These are phyloP conservation scores for Nicotiana benthamiana DNA, from an alignment of 257 asterid genomes.

Conservation along the genomic window DNA sequence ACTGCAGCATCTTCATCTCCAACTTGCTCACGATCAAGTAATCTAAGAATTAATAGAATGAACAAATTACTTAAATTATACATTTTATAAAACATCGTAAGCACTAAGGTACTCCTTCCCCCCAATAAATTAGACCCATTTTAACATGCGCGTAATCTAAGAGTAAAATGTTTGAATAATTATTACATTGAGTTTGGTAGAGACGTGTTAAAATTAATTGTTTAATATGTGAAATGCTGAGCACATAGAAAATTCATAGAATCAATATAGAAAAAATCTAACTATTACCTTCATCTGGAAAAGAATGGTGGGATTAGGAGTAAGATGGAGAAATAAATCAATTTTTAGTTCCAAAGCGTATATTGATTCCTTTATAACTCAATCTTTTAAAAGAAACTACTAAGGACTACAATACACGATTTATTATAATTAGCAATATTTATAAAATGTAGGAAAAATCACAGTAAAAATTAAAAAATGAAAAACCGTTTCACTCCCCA, in stretches of 20 bases:
- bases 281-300: neutral
- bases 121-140: neutral
- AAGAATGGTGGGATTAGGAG: neutral
- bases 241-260: neutral
- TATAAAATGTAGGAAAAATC: neutral
- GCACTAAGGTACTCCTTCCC: neutral
- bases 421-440: neutral
- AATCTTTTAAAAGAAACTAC: neutral
- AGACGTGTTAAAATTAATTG: neutral
- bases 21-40: slow-evolving; percentile 82
- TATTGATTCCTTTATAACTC: neutral
- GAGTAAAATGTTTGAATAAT: neutral
- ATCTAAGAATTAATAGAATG: slow-evolving; percentile 31
- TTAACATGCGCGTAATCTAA: neutral
- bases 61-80: neutral
- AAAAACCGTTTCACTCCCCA: neutral
- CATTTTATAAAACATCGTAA: neutral
- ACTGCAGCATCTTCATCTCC: slow-evolving; percentile 68
- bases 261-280: neutral
- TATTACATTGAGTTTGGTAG: neutral
- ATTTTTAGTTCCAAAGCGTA: neutral
- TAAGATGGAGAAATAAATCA: neutral
- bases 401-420: neutral
- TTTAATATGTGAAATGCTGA: neutral
- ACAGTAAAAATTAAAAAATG: neutral